Conservation (phyloP, 2,329 filamentous ascomycete species). For the Apiospora sp. region DNA sequence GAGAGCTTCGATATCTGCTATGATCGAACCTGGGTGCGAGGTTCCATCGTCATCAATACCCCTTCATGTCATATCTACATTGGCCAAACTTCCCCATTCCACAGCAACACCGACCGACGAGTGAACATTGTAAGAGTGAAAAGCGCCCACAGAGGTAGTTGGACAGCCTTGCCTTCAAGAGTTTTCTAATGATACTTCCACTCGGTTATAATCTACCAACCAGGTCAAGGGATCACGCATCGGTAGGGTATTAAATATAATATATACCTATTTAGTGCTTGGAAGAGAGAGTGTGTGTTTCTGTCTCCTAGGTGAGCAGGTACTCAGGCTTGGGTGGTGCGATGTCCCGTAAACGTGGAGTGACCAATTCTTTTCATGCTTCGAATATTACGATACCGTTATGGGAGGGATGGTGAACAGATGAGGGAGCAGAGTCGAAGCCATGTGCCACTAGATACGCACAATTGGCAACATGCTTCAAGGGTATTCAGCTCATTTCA, state of each 20-base stretch:
- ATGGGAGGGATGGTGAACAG: no score
- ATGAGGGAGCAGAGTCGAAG: no score
- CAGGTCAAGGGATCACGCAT: neutral
- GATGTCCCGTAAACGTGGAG: neutral
- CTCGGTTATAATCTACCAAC: neutral
- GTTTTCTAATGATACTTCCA: neutral
- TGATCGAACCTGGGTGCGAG: no score
- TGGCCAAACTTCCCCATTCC: no score
- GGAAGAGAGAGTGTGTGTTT: neutral
- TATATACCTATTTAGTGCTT: no score
- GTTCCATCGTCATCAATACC: no score
- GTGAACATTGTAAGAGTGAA: neutral
- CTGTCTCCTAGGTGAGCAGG: neutral
- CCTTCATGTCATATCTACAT: no score
- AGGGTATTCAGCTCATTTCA: neutral
- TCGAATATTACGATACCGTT: neutral
- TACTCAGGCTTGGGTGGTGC: neutral
- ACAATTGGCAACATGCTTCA: neutral
- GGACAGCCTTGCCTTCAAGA: neutral
- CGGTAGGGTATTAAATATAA: no score
- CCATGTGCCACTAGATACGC: neutral
- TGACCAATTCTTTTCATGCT: no score
- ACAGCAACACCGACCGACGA: no score
- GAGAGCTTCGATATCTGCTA: no score
- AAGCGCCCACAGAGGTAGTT: neutral